Evolutionary conservation across 208 protist genomes (phyloP).

Genomic region (Herpetomonas tarakana): DNA sequence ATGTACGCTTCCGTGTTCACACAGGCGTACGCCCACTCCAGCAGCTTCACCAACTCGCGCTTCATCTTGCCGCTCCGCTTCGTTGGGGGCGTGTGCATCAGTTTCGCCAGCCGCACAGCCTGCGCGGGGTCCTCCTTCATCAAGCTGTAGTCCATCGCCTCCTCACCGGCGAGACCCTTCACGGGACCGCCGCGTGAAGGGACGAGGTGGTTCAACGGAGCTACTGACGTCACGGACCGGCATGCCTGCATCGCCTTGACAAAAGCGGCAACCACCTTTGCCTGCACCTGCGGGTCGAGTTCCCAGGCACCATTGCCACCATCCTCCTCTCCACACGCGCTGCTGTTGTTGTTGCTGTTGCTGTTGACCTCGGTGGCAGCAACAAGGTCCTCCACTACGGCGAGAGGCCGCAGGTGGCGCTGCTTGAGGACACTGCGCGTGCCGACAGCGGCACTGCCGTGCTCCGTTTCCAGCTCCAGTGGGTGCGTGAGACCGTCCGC

Average conservation of each 20-base stretch:
- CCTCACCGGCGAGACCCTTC: conserved; percentile 15
- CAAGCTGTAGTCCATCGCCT: conserved; percentile 69
- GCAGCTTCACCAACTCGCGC: conserved; percentile 32
- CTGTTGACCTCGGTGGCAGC: neutral
- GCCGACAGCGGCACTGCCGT: neutral
- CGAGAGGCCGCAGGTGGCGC: conserved; percentile 2
- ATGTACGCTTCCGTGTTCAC: conserved; percentile 46
- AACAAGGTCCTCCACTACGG: conserved; percentile 1
- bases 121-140: conserved; percentile 36
- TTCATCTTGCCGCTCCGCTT: conserved; percentile 40
- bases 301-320: neutral
- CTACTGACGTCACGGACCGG: conserved; percentile 34
- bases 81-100: conserved; percentile 42
- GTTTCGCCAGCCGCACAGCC: conserved; percentile 55
- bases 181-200: neutral
- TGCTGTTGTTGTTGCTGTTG: neutral
- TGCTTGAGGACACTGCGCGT: conserved; percentile 6
- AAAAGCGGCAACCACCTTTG: conserved; percentile 35
- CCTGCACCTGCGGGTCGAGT: conserved; percentile 9
- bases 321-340: neutral
- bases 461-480: neutral
- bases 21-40: conserved; percentile 34
- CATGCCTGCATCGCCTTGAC: conserved; percentile 44
- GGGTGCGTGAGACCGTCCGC: conserved; percentile 22
- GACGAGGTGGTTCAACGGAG: conserved; percentile 40